Evolutionary conservation across 352 stramenopile species (phyloP), one percentile per base, ranked within the genome.

Genomic region (Blastocystis sp.): DNA sequence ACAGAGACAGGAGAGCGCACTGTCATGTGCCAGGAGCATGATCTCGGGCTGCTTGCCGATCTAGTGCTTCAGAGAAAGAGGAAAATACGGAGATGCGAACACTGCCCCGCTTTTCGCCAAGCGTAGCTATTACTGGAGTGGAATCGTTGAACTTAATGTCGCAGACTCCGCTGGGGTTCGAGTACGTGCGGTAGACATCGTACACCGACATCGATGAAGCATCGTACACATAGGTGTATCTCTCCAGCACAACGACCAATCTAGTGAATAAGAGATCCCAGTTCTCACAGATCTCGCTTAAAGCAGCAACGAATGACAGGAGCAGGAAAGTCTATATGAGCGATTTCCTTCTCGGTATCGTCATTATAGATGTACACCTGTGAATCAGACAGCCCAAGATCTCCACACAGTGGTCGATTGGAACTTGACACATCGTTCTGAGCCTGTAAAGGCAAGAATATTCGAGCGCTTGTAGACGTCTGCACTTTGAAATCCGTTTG

Each of bases 351-450:
- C 5, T 81, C 70, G 1, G 6, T 50, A n/a, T 64, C 9, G 45
- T 81, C 70, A 41, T 81, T 53, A 26, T 64, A 81, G 16, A 81
- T 56, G 65, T 81, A 81, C 54, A 66, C 43, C 70, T 81, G 16
- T 3, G 37, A 7, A 63, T 81, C 6, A 30, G 16, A 6, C 5
- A 18, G n/a, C 3, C 20, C 3, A 0, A 53, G 3, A 0, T 4
- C 24, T 47, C 37, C 34, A 1, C 9, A 81, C 70, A 39, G 16
- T 63, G n/a, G 24, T 81, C 34, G 37, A 24, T 39, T 81, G 54
- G 47, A 66, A 81, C 54, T 64, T 64, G 24, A 64, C 47, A 62
- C n/a, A 34, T 50, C 54, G 20, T 9, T n/a, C 24, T 41, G 41
- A 30, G 2, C 70, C 70, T 6, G 70, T 66, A 24, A 81, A 63